These are phyloP conservation scores for Blastocystis sp. DNA, from an alignment of 352 stramenopile species.

Conservation along the genomic window DNA sequence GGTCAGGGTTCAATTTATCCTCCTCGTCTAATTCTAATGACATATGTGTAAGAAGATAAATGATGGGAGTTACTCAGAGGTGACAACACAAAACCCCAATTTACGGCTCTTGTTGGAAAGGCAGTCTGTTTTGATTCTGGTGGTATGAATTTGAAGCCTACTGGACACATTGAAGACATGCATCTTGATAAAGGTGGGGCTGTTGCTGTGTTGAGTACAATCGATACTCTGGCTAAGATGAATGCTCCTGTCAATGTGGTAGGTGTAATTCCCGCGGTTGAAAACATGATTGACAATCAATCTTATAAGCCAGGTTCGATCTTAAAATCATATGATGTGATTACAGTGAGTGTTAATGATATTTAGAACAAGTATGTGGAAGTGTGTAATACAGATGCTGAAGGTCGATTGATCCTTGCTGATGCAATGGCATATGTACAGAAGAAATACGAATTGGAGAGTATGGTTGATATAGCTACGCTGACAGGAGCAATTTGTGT, in stretches of 20 bases:
- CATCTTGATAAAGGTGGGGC: constrained; percentile 83
- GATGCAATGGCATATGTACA: constrained; percentile 76
- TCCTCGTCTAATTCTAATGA: constrained; percentile 76
- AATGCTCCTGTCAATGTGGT: constrained; percentile 62
- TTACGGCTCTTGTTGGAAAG: constrained; percentile 82
- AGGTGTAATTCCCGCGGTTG: constrained; percentile 64
- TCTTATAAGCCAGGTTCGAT: constrained; percentile 63
- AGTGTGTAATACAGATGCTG: constrained; percentile 83
- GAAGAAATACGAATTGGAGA: constrained; percentile 78
- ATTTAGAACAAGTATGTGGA: constrained; percentile 76
- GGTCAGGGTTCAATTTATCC: constrained; percentile 72
- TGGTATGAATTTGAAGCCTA: constrained; percentile 86
- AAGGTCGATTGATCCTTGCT: constrained; percentile 80
- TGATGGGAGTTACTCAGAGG: not conserved
- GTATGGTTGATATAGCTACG: constrained; percentile 85
- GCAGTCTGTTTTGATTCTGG: constrained; percentile 86
- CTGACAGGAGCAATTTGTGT: constrained; percentile 82
- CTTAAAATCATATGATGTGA: constrained; percentile 62
- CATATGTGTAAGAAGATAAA: constrained; percentile 67
- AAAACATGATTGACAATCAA: constrained; percentile 64
- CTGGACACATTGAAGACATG: constrained; percentile 81
- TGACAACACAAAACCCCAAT: constrained; percentile 63
- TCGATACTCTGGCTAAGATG: constrained; percentile 67
- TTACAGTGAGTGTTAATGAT: not conserved
- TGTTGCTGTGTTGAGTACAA: constrained; percentile 75